Evolutionary conservation across 2,329 filamentous ascomycete species (phyloP).

Genomic region (Lasiodiplodia citricola): DNA sequence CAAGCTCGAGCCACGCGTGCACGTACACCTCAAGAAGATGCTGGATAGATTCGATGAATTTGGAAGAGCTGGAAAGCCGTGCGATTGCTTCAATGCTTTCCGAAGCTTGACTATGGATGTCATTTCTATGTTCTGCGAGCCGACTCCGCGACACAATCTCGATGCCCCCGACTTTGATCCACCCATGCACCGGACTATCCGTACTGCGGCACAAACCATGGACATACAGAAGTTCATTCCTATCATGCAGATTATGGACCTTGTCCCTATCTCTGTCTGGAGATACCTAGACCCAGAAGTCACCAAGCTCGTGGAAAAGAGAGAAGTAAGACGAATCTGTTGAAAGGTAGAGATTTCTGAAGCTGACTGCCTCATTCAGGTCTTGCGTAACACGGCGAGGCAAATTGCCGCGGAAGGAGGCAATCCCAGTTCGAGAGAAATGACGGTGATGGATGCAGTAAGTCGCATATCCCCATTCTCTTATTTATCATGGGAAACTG

Average conservation of each 20-base stretch:
- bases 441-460: neutral
- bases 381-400: neutral
- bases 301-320: neutral
- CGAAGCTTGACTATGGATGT: constrained; percentile 31
- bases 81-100: constrained; percentile 29
- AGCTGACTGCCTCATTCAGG: neutral
- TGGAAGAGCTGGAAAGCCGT: constrained; percentile 11
- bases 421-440: neutral
- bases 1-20: constrained; percentile 21
- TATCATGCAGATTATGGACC: constrained; percentile 38
- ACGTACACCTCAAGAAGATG: constrained; percentile 22
- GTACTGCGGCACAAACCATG: constrained; percentile 24
- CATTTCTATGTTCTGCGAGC: constrained; percentile 29
- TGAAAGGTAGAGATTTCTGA: too few species aligned
- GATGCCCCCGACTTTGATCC: constrained; percentile 28
- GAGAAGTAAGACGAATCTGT: neutral
- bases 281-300: neutral
- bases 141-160: constrained; percentile 27
- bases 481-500: neutral
- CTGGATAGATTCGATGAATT: constrained; percentile 26
- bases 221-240: constrained; percentile 29
- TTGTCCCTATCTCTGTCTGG: constrained; percentile 22
- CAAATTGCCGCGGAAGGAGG: neutral
- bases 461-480: neutral
- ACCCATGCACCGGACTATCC: constrained; percentile 23